phyloP scores from a whole-genome alignment of 257 asterid genomes.

The Scutellaria baicalensis region DNA sequence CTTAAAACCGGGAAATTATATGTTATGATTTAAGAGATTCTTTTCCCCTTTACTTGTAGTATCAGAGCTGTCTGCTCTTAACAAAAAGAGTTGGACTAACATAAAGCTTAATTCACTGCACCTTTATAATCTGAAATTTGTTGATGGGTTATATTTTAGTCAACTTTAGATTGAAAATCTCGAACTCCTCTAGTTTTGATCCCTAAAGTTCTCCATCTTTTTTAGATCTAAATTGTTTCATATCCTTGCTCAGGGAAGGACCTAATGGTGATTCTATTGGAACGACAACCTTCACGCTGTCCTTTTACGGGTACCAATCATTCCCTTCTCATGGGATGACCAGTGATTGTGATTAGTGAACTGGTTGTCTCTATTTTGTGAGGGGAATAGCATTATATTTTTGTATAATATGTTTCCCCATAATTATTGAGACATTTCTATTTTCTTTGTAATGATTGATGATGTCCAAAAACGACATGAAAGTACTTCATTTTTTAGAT shows the following conservation, averaged over 20 bases:
- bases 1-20: not conserved
- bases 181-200: not conserved
- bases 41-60: not conserved
- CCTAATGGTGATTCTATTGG: too few relatives aligned
- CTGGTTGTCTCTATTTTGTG: too few relatives aligned
- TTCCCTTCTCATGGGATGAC: too few relatives aligned
- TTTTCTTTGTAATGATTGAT: not conserved
- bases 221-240: too few relatives aligned
- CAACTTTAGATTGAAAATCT: not conserved
- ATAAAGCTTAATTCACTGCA: not conserved
- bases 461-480: not conserved
- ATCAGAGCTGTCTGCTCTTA: not conserved
- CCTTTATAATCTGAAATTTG: not conserved
- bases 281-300: too few relatives aligned
- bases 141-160: not conserved
- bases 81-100: not conserved
- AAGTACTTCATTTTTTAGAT: too few relatives aligned
- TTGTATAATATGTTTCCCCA: too few relatives aligned
- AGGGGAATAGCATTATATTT: too few relatives aligned
- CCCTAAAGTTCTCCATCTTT: not conserved
- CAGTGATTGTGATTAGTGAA: too few relatives aligned
- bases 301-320: too few relatives aligned
- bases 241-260: too few relatives aligned
- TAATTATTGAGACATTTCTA: not conserved
- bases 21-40: not conserved